phyloP scores from a whole-genome alignment of 371 early-diverging fungal species.

The Mortierella polycephala region DNA sequence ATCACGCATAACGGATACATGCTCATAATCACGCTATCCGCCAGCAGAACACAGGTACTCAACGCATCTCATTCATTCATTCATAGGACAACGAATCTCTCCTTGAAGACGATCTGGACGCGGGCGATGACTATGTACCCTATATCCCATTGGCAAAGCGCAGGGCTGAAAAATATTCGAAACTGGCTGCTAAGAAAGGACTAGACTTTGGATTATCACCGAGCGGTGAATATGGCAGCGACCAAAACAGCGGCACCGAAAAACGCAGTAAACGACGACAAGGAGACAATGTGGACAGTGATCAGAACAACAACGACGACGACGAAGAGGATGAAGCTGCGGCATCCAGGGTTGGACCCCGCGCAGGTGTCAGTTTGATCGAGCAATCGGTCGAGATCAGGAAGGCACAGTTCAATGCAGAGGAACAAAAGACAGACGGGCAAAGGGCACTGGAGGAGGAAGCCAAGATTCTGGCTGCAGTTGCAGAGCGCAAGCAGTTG shows the following conservation, averaged over 20 bases:
- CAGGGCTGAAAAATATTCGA: constrained; percentile 65
- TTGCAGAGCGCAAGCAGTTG: constrained; percentile 81
- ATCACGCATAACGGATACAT: no score
- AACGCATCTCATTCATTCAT: neutral
- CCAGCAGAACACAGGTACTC: neutral
- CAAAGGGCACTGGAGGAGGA: constrained; percentile 89
- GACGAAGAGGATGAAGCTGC: constrained; percentile 58
- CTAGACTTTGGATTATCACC: constrained; percentile 55
- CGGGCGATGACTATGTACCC: constrained; percentile 73
- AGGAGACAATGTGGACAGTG: constrained; percentile 15
- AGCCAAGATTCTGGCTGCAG: constrained; percentile 82
- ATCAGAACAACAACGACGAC: constrained; percentile 46
- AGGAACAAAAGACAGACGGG: constrained; percentile 77
- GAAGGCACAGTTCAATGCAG: constrained; percentile 64
- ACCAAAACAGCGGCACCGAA: constrained; percentile 5
- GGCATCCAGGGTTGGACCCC: constrained; percentile 64
- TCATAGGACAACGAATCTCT: constrained; percentile 20
- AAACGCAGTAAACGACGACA: constrained; percentile 2
- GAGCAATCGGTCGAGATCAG: constrained; percentile 87
- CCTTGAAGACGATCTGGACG: constrained; percentile 33
- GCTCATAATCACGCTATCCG: no score
- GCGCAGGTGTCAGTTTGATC: constrained; percentile 77
- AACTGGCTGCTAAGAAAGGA: constrained; percentile 59
- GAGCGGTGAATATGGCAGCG: constrained; percentile 32
- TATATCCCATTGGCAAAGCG: constrained; percentile 88